phyloP scores from a whole-genome alignment of 805 yeast genomes.

The Yamadazyma kitorensis region DNA sequence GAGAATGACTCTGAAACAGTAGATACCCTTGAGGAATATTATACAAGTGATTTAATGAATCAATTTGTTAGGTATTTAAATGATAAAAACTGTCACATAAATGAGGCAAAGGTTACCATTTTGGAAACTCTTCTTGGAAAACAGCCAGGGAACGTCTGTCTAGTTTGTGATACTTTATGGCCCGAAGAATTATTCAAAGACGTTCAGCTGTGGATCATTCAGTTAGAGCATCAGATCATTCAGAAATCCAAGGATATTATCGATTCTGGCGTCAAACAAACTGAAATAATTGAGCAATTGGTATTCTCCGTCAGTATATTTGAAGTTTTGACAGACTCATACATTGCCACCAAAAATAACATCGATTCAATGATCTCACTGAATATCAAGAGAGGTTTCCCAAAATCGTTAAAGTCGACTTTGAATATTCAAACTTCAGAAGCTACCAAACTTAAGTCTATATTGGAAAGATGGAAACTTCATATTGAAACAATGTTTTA shows the following conservation, averaged over 20 bases:
- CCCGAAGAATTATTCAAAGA: conserved; percentile 28
- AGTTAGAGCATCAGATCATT: conserved; percentile 22
- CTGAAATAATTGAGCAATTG: conserved; percentile 8
- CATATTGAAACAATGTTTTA: conserved; percentile 8
- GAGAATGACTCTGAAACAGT: background rate
- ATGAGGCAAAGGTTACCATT: conserved; percentile 23
- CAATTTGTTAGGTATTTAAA: conserved; percentile 4
- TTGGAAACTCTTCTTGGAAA: conserved; percentile 23
- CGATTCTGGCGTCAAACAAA: background rate
- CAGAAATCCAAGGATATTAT: background rate
- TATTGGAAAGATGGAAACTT: conserved; percentile 49
- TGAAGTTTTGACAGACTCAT: conserved; percentile 47
- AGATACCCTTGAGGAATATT: background rate
- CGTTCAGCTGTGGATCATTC: conserved; percentile 34
- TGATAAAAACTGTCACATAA: conserved; percentile 3
- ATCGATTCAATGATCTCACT: conserved; percentile 18
- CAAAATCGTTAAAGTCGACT: conserved; percentile 23
- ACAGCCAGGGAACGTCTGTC: conserved; percentile 18
- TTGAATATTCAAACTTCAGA: conserved; percentile 36
- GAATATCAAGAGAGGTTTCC: conserved; percentile 13
- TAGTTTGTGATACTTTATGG: conserved; percentile 40
- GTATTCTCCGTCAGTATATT: conserved; percentile 35
- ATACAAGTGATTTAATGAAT: conserved; percentile 1
- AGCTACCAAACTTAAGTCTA: conserved; percentile 36
- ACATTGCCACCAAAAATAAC: conserved; percentile 29